Evolutionary conservation across 2,329 filamentous ascomycete genomes (phyloP).

Genomic region (Trichophyton equinum): DNA sequence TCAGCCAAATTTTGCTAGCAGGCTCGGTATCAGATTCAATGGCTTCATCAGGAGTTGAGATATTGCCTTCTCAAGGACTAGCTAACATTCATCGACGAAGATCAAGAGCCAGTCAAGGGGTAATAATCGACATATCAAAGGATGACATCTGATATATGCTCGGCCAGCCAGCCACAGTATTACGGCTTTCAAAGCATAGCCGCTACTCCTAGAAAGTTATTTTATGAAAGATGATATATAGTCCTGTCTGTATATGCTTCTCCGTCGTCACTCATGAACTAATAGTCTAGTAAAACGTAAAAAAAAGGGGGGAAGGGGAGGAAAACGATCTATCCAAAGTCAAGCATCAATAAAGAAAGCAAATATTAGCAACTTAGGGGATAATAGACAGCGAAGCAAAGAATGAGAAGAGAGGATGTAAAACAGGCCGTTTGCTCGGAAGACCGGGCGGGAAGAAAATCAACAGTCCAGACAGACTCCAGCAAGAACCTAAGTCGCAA

Average conservation of each 20-base stretch:
- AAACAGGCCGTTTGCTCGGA: no score
- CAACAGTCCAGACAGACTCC: not conserved
- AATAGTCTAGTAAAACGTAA: not conserved
- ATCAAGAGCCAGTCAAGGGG: no score
- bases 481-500: not conserved
- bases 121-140: not conserved
- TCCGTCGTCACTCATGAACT: not conserved
- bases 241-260: slow-evolving; percentile 2
- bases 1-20: no score
- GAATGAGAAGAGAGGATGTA: not conserved
- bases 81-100: no score
- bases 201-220: not conserved
- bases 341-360: not conserved
- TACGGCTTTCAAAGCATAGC: not conserved
- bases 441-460: not conserved
- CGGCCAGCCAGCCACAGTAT: not conserved
- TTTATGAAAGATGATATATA: not conserved
- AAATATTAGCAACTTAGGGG: not conserved
- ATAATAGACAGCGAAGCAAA: not conserved
- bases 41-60: no score
- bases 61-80: no score
- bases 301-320: not conserved
- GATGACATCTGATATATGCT: not conserved
- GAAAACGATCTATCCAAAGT: not conserved
- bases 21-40: no score